Conservation (phyloP, 176 grass and related monocot species). For the Phoenix roebelenii region DNA sequence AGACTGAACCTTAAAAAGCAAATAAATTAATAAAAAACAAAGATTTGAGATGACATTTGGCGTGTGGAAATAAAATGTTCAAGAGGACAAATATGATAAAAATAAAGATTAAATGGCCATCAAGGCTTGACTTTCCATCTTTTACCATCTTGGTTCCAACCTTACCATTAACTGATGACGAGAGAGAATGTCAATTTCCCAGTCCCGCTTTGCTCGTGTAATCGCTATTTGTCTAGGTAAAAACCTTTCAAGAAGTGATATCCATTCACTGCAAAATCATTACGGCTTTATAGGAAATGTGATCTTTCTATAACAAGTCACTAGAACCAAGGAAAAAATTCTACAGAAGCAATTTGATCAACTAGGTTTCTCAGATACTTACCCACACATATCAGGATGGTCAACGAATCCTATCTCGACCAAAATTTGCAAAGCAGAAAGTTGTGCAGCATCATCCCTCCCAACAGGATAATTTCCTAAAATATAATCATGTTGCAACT, state of each 20-base stretch:
- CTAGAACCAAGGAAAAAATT: slow-evolving; percentile 7
- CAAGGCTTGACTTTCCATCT: too few species aligned
- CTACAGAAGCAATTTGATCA: slow-evolving; percentile 1
- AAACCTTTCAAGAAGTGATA: slow-evolving; percentile 93
- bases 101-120: too few species aligned
- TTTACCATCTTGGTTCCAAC: background rate
- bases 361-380: slow-evolving; percentile 34
- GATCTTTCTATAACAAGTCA: too few species aligned
- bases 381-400: slow-evolving; percentile 84
- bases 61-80: too few species aligned
- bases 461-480: slow-evolving; percentile 97
- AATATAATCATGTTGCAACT: slow-evolving; percentile 99
- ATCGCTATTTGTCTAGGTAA: slow-evolving; percentile 94
- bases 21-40: too few species aligned
- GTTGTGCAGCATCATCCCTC: slow-evolving; percentile 91
- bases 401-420: slow-evolving; percentile 88
- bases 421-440: slow-evolving; percentile 88
- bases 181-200: slow-evolving; percentile 96
- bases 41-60: too few species aligned
- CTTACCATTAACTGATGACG: slow-evolving; percentile 84
- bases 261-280: slow-evolving; percentile 78
- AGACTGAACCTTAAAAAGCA: too few species aligned
- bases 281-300: background rate
- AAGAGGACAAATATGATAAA: too few species aligned
- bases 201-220: slow-evolving; percentile 82